A percentile compares a stretch with the other conserved stretches of the same genome.
phyloP scores from a whole-genome alignment of 208 protist species.

The Leishmania gerbilli region DNA sequence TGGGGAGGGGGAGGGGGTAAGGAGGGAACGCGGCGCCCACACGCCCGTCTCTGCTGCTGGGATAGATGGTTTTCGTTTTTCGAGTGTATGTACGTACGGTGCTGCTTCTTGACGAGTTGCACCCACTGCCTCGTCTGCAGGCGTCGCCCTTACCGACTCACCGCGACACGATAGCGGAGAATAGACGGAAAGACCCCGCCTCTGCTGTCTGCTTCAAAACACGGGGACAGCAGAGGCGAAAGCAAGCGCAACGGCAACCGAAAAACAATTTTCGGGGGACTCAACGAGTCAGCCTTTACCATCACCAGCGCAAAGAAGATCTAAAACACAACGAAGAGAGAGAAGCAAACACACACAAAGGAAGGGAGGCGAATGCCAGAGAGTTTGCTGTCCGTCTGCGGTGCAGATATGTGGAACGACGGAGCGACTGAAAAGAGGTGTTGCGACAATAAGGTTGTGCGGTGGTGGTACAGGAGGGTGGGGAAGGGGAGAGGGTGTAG shows the following conservation, averaged over 20 bases:
- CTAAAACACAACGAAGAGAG: background rate
- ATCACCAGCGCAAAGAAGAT: background rate
- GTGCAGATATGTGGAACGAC: background rate
- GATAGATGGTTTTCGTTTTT: background rate
- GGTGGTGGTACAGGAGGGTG: background rate
- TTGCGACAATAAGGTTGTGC: background rate
- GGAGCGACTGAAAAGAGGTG: background rate
- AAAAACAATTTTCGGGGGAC: background rate
- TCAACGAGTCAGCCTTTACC: background rate
- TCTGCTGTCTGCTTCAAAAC: background rate
- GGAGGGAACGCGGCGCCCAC: background rate
- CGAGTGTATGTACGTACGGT: background rate
- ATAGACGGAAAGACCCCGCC: slow-evolving; percentile 9
- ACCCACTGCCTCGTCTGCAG: background rate
- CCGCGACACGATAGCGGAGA: background rate
- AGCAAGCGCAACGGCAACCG: background rate
- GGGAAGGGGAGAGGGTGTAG: background rate
- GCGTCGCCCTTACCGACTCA: background rate
- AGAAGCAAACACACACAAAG: background rate
- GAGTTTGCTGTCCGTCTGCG: background rate
- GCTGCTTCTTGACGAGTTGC: background rate
- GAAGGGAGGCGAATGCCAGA: background rate
- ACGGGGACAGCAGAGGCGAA: slow-evolving; percentile 6
- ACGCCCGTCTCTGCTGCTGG: background rate
- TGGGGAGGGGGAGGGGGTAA: background rate